Evolutionary conservation across 2,329 filamentous ascomycete genomes (phyloP), one percentile per base, ranked within the genome.

Genomic region (Fusarium caatingaense): DNA sequence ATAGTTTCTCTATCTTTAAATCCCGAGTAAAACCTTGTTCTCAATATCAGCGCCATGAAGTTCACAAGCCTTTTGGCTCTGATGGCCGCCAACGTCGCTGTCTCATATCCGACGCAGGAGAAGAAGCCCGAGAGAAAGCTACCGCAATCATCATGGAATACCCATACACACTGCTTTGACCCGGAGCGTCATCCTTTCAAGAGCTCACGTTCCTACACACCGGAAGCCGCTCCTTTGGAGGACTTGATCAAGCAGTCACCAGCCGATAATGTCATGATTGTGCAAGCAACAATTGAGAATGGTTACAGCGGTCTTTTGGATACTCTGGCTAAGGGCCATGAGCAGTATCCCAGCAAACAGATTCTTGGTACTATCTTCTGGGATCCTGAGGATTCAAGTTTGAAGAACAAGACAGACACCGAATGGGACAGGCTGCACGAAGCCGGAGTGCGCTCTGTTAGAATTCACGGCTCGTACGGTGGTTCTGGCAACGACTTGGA

Each of bases 241-340:
- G n/a, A 9, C 4, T 44, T 63, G 0, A 18, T 64, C 4, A 3
- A 45, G 6, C 41, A 56, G n/a, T 62, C 48, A 8, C 44, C 23
- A 5, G 27, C 42, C 0, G 42, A 48, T 2, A 62, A 63, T 15
- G 20, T 64, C 16, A 56, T 64, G 58, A 32, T 64, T 5, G 48
- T 64, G 7, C 60, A 64, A 12, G 58, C 57, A 2, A 62, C 58
- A 1, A 62, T 63, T 25, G 57, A 63, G 5, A n/a, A 63, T 55
- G 60, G 57, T 1, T 63, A 37, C 9, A 10, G 15, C 8, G 60
- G 60, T 2, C 30, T 63, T 0, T 1, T 63, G 8, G 30, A 28
- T 9, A 20, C 45, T 4, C 5, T 64, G 3, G 32, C 10, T 6
- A 62, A 18, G 20, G 30, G 16, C 1, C 57, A n/a, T 5, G 20